Conservation (phyloP, 169 alveolate genomes). For the Amoebophrya sp. region DNA sequence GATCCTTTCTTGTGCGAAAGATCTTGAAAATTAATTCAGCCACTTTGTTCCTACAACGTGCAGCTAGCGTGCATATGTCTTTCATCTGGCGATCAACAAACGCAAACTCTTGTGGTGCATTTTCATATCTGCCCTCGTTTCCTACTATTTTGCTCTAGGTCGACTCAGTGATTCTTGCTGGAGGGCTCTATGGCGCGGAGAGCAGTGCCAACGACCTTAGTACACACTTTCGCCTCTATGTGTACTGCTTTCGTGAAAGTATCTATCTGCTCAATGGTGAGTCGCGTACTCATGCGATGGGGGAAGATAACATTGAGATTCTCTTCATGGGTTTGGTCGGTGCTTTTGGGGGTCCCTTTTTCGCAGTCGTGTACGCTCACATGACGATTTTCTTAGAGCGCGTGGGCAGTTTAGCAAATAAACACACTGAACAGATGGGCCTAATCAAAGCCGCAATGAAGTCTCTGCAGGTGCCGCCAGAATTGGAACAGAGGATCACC, state of each 20-base stretch:
- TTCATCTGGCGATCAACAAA: too few species aligned
- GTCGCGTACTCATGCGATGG: background rate
- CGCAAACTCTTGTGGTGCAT: too few species aligned
- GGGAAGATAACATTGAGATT: background rate
- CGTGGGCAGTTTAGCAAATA: background rate
- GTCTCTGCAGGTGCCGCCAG: background rate
- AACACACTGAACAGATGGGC: background rate
- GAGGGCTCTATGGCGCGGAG: background rate
- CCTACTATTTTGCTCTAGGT: too few species aligned
- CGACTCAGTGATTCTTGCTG: background rate
- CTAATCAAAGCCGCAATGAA: background rate
- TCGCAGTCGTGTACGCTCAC: slow-evolving; percentile 24
- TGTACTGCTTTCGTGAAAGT: background rate
- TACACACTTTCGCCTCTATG: background rate
- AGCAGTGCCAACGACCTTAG: background rate
- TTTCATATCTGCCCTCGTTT: too few species aligned
- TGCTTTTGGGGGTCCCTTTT: background rate
- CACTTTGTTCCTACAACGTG: too few species aligned
- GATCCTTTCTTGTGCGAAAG: too few species aligned
- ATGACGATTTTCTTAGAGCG: slow-evolving; percentile 6
- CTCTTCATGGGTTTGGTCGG: background rate
- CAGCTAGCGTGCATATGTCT: too few species aligned
- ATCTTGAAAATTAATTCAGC: too few species aligned
- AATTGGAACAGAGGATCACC: background rate
- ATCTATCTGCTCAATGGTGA: background rate